Conservation (phyloP, 2,329 filamentous ascomycete genomes). For the Beauveria australis region DNA sequence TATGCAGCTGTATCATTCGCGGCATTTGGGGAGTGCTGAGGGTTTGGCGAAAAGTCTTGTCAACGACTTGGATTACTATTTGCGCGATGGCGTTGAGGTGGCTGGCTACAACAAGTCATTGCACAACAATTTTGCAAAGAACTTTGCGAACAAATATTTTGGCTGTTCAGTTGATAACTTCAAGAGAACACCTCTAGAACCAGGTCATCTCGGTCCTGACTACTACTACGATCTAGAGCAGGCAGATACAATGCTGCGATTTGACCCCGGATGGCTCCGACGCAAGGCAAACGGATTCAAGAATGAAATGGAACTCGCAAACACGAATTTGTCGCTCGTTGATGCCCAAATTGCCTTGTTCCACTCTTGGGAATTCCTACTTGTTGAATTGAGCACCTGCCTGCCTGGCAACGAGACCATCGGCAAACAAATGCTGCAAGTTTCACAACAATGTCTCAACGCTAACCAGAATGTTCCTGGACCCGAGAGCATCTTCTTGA, state of each 20-base stretch:
- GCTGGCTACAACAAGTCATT: conserved; percentile 79
- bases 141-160: conserved; percentile 71
- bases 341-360: conserved; percentile 85
- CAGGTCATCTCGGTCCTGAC: conserved; percentile 58
- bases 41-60: conserved; percentile 63
- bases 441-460: conserved; percentile 68
- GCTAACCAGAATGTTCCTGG: conserved; percentile 67
- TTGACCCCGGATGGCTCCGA: conserved; percentile 71
- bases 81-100: conserved; percentile 70
- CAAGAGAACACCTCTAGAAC: conserved; percentile 63
- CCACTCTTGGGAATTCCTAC: conserved; percentile 80
- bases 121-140: conserved; percentile 76
- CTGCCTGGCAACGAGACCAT: conserved; percentile 46
- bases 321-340: conserved; percentile 83
- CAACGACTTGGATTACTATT: conserved; percentile 68
- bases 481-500: conserved; percentile 73
- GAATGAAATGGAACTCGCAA: conserved; percentile 76
- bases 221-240: conserved; percentile 81
- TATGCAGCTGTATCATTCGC: conserved; percentile 80
- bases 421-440: conserved; percentile 62
- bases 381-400: conserved; percentile 70
- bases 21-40: conserved; percentile 61
- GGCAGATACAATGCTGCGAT: conserved; percentile 66
- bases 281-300: conserved; percentile 64
- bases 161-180: conserved; percentile 69